Evolutionary conservation across 495 filamentous ascomycete species (phyloP), one percentile per base, ranked within the genome.

Genomic region (Pseudoneurospora amorphoporcata): DNA sequence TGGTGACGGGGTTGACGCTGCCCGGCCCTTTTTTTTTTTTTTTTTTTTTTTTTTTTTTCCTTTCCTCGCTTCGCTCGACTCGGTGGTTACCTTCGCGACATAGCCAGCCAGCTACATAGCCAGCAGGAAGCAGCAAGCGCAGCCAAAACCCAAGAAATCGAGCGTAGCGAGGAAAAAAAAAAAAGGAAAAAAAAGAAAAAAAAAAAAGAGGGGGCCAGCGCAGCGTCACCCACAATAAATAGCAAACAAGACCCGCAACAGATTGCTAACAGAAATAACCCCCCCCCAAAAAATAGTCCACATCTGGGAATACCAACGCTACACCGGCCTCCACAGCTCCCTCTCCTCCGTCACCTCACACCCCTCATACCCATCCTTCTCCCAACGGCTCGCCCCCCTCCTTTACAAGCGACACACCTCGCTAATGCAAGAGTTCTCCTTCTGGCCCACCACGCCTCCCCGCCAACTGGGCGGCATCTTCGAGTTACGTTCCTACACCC

Each of bases 251-350:
- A n/a, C n/a, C n/a, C n/a, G n/a, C n/a, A 17, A 38, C n/a, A 23
- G 47, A 8, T 10, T 19, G 9, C 40, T 42, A 42, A 42, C 10
- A 4, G 14, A 10, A n/a, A n/a, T n/a, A n/a, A n/a, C n/a, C n/a
- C n/a, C n/a, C n/a, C 2, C 3, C 39, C 14, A 42, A 16, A 17
- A 42, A 17, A 70, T 72, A 94, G 95, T 99, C 39, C 95, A 99
- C 82, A 99, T 99, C 81, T 99, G 95, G 95, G 95, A 99, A 83
- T 99, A 99, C 82, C 94, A 98, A 81, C 91, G 94, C 76, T 99
- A 98, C 82, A 89, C 94, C 73, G 95, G 95, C 74, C 98, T 97
- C 80, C 96, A 99, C 79, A 89, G 91, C 58, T 98, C 95, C 16
- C 86, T 98, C 35, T 88, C 97, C 84, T 88, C 86, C 71, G 95